These are phyloP conservation scores for Penicillium sp. DNA, from an alignment of 2,329 filamentous ascomycete genomes.

Conservation along the genomic window DNA sequence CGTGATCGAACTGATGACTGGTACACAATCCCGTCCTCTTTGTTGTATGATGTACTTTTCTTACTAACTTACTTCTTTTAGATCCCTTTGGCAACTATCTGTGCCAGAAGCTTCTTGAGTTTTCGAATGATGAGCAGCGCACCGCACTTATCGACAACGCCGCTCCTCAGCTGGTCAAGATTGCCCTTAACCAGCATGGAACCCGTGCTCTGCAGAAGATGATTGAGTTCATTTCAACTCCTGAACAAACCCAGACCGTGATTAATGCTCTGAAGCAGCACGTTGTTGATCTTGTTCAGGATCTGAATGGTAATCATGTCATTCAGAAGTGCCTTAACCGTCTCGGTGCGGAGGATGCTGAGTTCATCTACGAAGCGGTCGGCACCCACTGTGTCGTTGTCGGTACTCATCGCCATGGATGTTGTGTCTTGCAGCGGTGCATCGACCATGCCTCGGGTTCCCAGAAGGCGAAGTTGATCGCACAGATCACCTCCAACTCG, in stretches of 20 bases:
- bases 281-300: conserved; percentile 93
- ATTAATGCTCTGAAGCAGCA: conserved; percentile 77
- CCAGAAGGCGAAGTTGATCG: conserved; percentile 84
- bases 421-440: conserved; percentile 95
- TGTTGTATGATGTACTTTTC: neutral
- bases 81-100: conserved; percentile 99
- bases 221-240: conserved; percentile 92
- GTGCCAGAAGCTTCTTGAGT: conserved; percentile 96
- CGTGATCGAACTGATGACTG: conserved; percentile 95
- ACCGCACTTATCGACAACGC: conserved; percentile 90
- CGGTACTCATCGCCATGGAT: conserved; percentile 94
- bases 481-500: conserved; percentile 84
- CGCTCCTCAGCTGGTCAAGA: conserved; percentile 80
- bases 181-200: conserved; percentile 95
- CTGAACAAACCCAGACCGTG: conserved; percentile 81
- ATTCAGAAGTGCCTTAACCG: conserved; percentile 99
- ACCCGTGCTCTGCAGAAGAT: conserved; percentile 97
- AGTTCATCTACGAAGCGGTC: conserved; percentile 97
- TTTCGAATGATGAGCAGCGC: conserved; percentile 90
- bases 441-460: conserved; percentile 92
- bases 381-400: conserved; percentile 83
- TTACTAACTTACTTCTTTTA: conserved; percentile 28
- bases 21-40: conserved; percentile 33
- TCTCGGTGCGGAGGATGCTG: conserved; percentile 75
- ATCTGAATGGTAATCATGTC: conserved; percentile 97